phyloP scores from a whole-genome alignment of 2,329 filamentous ascomycete species.

The Hawksworthiomyces lignivorus region DNA sequence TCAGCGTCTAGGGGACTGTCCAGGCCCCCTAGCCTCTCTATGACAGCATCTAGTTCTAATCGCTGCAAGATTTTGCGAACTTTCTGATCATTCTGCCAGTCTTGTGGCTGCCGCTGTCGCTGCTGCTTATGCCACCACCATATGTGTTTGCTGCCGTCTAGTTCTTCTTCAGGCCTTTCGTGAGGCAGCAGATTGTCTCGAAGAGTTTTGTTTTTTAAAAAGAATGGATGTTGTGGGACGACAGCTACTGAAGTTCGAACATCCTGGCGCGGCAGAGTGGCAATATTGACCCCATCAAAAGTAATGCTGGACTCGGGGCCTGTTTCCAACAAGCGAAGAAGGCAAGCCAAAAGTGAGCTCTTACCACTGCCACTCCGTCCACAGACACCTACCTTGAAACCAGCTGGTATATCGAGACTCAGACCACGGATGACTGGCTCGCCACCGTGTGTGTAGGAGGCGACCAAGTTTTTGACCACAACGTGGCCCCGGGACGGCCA shows the following conservation, averaged over 20 bases:
- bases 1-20: neutral
- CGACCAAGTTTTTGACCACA: slow-evolving; percentile 6
- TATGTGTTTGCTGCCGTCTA: too few species aligned
- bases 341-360: slow-evolving; percentile 23
- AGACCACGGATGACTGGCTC: slow-evolving; percentile 49
- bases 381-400: slow-evolving; percentile 56
- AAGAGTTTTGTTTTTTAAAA: neutral
- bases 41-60: neutral
- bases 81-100: too few species aligned
- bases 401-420: slow-evolving; percentile 61
- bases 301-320: slow-evolving; percentile 29
- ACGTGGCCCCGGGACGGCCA: slow-evolving; percentile 9
- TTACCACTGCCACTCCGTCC: slow-evolving; percentile 59
- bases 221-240: slow-evolving; percentile 36
- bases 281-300: slow-evolving; percentile 34
- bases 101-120: too few species aligned
- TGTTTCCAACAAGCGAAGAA: slow-evolving; percentile 39
- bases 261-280: slow-evolving; percentile 17
- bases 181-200: neutral
- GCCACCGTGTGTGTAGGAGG: neutral
- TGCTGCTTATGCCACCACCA: too few species aligned
- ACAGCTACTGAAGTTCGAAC: slow-evolving; percentile 28
- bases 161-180: too few species aligned
- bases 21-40: neutral
- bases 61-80: neutral